These are phyloP conservation scores for Naematelia aurantialba DNA, from an alignment of 768 basidiomycete species.

Conservation along the genomic window DNA sequence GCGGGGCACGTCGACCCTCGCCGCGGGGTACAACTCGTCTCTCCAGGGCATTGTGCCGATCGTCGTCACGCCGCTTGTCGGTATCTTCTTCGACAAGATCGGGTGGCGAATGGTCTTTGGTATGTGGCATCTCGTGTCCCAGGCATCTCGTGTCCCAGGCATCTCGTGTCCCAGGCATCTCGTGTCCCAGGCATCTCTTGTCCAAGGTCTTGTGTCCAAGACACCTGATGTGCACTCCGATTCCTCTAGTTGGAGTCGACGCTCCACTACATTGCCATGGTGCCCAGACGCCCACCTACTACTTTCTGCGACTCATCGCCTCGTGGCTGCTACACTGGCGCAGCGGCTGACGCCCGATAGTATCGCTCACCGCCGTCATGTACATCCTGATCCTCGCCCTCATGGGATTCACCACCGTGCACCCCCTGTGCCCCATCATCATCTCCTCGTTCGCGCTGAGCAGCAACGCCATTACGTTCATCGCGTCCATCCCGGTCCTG, in stretches of 20 bases:
- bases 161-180: too few species aligned
- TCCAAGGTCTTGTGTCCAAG: too few species aligned
- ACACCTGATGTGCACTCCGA: not conserved
- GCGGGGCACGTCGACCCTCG: constrained; percentile 39
- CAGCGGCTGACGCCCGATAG: constrained; percentile 11
- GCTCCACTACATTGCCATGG: too few species aligned
- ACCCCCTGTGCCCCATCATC: constrained; percentile 45
- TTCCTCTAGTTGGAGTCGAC: too few species aligned
- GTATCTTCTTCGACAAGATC: constrained; percentile 43
- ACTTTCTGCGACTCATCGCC: too few species aligned
- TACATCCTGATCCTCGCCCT: constrained; percentile 45
- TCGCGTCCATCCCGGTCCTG: constrained; percentile 42
- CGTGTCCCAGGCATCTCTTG: too few species aligned
- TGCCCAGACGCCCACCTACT: too few species aligned
- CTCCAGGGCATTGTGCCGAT: constrained; percentile 46
- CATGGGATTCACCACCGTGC: constrained; percentile 42
- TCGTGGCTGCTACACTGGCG: too few species aligned
- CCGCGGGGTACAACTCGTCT: constrained; percentile 48
- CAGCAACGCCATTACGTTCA: constrained; percentile 43
- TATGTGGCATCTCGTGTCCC: not conserved
- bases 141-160: not conserved
- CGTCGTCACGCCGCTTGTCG: constrained; percentile 44
- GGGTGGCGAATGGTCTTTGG: constrained; percentile 43
- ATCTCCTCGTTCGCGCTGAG: constrained; percentile 38
- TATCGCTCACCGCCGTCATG: constrained; percentile 39